phyloP scores from a whole-genome alignment of 2,329 filamentous ascomycete genomes.

The Alternaria rosae region DNA sequence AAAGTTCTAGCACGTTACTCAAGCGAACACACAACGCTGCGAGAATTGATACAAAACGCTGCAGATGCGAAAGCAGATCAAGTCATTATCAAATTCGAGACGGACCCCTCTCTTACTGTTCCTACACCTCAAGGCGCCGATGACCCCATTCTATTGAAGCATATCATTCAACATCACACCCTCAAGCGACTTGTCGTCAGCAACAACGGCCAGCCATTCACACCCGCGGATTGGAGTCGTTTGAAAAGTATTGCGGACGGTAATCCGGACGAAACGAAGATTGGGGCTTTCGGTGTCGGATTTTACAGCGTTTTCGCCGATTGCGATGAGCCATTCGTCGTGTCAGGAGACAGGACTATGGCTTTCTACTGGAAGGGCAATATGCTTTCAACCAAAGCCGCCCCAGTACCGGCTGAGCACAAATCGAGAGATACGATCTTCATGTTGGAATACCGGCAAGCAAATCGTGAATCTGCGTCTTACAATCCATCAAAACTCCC shows the following conservation, averaged over 20 bases:
- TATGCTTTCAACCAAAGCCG: constrained; percentile 87
- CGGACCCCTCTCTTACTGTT: constrained; percentile 79
- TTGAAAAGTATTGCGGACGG: constrained; percentile 98
- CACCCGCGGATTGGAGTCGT: constrained; percentile 88
- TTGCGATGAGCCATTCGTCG: constrained; percentile 96
- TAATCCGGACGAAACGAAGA: constrained; percentile 98
- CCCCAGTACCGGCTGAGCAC: constrained; percentile 74
- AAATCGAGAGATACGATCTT: constrained; percentile 82
- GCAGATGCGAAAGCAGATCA: constrained; percentile 92
- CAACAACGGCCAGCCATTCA: constrained; percentile 90
- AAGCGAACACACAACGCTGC: constrained; percentile 86
- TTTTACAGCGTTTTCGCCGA: constrained; percentile 99
- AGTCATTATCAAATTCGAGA: constrained; percentile 92
- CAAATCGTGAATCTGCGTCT: constrained; percentile 58
- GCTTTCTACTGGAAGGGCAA: constrained; percentile 99
- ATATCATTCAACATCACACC: constrained; percentile 84
- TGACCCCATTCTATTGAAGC: constrained; percentile 77
- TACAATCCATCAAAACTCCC: constrained; percentile 74
- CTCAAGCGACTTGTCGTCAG: constrained; percentile 86
- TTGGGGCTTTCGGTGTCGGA: constrained; percentile 96
- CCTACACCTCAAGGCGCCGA: constrained; percentile 72
- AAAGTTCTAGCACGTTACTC: constrained; percentile 97
- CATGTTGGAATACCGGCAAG: constrained; percentile 90
- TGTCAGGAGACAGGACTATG: constrained; percentile 91
- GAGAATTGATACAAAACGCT: constrained; percentile 98